phyloP scores from a whole-genome alignment of 768 basidiomycete species.

The Favolaschia claudopus region DNA sequence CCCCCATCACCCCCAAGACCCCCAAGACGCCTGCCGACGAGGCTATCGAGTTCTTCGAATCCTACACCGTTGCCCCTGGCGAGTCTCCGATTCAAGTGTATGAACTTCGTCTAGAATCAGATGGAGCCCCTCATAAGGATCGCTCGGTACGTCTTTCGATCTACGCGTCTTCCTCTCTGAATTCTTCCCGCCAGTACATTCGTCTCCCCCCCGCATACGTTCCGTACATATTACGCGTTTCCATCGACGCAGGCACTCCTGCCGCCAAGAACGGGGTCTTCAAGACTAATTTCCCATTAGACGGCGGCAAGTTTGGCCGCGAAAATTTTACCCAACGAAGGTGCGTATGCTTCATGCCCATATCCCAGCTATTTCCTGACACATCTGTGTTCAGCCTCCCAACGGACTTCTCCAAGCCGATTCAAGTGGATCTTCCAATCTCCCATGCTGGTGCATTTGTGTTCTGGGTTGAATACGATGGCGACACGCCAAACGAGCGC shows the following conservation, averaged over 20 bases:
- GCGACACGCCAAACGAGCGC: conserved; percentile 61
- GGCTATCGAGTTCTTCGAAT: conserved; percentile 87
- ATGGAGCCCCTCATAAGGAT: conserved; percentile 90
- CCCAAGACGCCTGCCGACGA: conserved; percentile 95
- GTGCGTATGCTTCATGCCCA: conserved; percentile 54
- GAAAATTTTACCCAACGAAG: conserved; percentile 75
- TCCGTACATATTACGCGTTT: conserved; percentile 92
- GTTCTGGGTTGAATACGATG: conserved; percentile 94
- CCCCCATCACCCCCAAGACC: conserved; percentile 50
- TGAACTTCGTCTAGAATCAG: conserved; percentile 84
- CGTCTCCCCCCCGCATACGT: conserved; percentile 90
- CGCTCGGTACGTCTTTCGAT: conserved; percentile 66
- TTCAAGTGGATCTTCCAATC: conserved; percentile 94
- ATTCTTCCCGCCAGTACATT: conserved; percentile 71
- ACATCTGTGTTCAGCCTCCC: conserved; percentile 65
- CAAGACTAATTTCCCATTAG: conserved; percentile 96
- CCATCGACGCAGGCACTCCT: conserved; percentile 90
- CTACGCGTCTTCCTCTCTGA: conserved; percentile 16
- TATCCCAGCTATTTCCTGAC: conserved; percentile 29
- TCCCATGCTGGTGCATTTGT: conserved; percentile 96
- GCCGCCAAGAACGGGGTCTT: conserved; percentile 91
- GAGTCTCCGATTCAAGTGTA: conserved; percentile 83
- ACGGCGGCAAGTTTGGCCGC: conserved; percentile 86
- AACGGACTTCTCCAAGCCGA: conserved; percentile 86
- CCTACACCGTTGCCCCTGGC: conserved; percentile 51